These are phyloP conservation scores for Hanseniaspora uvarum DNA, from an alignment of 1,139 yeast species.

Conservation along the genomic window DNA sequence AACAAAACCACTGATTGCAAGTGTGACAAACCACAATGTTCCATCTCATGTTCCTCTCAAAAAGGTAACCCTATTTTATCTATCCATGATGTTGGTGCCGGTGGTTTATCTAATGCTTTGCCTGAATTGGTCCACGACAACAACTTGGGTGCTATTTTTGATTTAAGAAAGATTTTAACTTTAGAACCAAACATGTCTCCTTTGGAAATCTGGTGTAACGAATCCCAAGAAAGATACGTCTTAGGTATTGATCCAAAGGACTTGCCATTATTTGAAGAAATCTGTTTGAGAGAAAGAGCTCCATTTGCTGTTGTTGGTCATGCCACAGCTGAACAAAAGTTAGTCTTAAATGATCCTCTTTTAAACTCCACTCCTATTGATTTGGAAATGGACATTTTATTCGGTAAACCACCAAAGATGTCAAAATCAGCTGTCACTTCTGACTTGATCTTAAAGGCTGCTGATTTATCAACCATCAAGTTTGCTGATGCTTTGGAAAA, in stretches of 20 bases:
- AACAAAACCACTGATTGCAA: slow-evolving; percentile 85
- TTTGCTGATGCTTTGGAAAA: slow-evolving; percentile 64
- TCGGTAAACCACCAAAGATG: slow-evolving; percentile 96
- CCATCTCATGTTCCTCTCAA: slow-evolving; percentile 68
- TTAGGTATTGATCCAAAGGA: slow-evolving; percentile 81
- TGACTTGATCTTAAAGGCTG: slow-evolving; percentile 47
- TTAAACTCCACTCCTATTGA: slow-evolving; percentile 80
- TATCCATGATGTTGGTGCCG: slow-evolving; percentile 98
- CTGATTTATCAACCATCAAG: slow-evolving; percentile 35
- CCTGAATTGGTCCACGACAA: slow-evolving; percentile 97
- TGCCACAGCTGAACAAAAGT: slow-evolving; percentile 78
- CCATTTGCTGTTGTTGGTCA: slow-evolving; percentile 92
- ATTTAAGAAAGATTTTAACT: slow-evolving; percentile 79
- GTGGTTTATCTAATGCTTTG: slow-evolving; percentile 93
- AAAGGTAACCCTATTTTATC: slow-evolving; percentile 72
- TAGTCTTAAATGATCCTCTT: slow-evolving; percentile 69
- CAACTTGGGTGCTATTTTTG: slow-evolving; percentile 86
- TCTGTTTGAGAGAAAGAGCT: slow-evolving; percentile 93
- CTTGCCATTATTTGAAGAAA: slow-evolving; percentile 56
- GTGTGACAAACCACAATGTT: slow-evolving; percentile 99
- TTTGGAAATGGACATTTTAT: slow-evolving; percentile 89
- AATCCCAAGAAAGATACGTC: slow-evolving; percentile 96
- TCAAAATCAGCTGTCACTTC: slow-evolving; percentile 64
- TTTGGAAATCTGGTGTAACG: slow-evolving; percentile 99
- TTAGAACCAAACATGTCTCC: slow-evolving; percentile 99